Conservation (phyloP, 345 rosid species). For the Theobroma cacao region DNA sequence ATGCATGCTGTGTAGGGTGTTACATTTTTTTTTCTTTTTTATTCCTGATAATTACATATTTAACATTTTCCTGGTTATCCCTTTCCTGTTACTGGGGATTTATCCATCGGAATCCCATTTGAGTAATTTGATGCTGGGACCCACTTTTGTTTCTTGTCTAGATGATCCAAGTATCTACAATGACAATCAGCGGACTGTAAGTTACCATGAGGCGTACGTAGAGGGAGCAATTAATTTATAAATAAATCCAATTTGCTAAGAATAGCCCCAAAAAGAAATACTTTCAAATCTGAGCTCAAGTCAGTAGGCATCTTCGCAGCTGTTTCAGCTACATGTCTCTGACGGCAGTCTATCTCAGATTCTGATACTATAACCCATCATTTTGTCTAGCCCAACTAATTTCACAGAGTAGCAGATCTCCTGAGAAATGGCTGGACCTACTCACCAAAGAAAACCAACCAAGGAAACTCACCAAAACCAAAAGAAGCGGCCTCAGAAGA, state of each 20-base stretch:
- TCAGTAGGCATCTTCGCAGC: neutral
- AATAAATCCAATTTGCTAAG: neutral
- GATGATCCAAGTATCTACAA: constrained; percentile 6
- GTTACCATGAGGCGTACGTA: constrained; percentile 5
- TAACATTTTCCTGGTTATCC: neutral
- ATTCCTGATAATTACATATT: neutral
- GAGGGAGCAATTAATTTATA: neutral
- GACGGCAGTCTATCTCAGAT: neutral
- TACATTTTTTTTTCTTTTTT: neutral
- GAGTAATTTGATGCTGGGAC: constrained; percentile 8
- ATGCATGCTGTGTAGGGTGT: neutral
- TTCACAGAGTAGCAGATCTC: neutral
- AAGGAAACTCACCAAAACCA: constrained; percentile 34
- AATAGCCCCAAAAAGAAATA: neutral
- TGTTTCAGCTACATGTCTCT: constrained; percentile 15
- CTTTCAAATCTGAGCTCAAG: constrained; percentile 11
- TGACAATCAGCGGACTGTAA: constrained; percentile 24
- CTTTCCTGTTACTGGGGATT: neutral
- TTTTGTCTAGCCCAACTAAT: constrained; percentile 1
- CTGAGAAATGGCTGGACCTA: constrained; percentile 46
- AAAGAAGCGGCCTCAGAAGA: constrained; percentile 24
- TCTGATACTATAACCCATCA: neutral
- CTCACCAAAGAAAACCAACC: constrained; percentile 29
- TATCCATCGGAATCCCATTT: neutral
- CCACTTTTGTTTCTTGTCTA: constrained; percentile 18